Evolutionary conservation across 116 monocot species (phyloP).

Genomic region (Papilionanthe hybrid): DNA sequence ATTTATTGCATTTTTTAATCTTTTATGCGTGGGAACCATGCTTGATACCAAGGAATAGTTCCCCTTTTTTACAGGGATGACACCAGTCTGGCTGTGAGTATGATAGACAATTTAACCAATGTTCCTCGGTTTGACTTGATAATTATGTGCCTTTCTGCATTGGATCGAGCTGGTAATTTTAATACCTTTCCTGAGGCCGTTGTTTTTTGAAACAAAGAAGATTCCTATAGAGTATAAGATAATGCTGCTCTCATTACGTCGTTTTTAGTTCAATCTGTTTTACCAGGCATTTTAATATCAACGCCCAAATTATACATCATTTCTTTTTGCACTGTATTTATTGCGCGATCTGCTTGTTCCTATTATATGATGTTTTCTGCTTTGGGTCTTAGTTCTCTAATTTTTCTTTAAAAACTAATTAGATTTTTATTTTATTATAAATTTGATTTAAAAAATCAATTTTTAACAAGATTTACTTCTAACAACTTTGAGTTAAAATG

Average conservation of each 20-base stretch:
- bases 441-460: background rate
- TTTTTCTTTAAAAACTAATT: too few species aligned
- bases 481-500: background rate
- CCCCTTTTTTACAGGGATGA: constrained; percentile 56
- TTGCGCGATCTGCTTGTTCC: background rate
- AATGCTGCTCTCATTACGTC: background rate
- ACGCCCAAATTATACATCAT: background rate
- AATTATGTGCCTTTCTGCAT: constrained; percentile 66
- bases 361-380: background rate
- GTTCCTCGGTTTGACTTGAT: constrained; percentile 93
- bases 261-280: background rate
- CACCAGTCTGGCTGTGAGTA: constrained; percentile 49
- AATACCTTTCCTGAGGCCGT: background rate
- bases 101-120: constrained; percentile 69
- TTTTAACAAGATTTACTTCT: background rate
- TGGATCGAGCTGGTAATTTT: constrained; percentile 59
- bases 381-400: too few species aligned
- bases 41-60: background rate
- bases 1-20: constrained; percentile 3
- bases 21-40: background rate
- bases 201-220: background rate
- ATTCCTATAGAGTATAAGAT: background rate
- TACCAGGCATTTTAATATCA: background rate
- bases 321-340: background rate
- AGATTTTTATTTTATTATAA: too few species aligned